These are phyloP conservation scores for Ceratocystis alfenasii DNA, from an alignment of 2,329 filamentous ascomycete species.

Conservation along the genomic window DNA sequence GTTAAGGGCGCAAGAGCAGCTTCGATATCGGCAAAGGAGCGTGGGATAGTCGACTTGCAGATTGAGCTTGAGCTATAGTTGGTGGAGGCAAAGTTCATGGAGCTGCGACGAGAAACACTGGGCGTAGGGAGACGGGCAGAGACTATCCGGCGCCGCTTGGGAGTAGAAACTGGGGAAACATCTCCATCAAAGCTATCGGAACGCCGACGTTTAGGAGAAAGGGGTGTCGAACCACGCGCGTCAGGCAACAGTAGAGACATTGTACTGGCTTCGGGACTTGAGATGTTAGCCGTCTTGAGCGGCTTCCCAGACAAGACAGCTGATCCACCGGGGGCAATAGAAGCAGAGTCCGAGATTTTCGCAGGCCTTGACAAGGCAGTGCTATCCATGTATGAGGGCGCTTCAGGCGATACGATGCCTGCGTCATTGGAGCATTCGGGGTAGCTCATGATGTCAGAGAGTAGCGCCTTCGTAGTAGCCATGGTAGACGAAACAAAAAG, in stretches of 20 bases:
- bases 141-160: constrained; percentile 17
- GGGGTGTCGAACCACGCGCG: constrained; percentile 1
- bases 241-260: constrained; percentile 9
- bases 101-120: constrained; percentile 19
- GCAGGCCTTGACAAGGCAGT: constrained; percentile 10
- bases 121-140: constrained; percentile 20
- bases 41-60: constrained; percentile 15
- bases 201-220: constrained; percentile 10
- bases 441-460: constrained; percentile 16
- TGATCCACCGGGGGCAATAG: not conserved
- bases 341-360: not conserved
- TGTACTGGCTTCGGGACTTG: constrained; percentile 18
- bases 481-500: not conserved
- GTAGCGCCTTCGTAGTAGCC: constrained; percentile 14
- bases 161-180: constrained; percentile 13
- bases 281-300: not conserved
- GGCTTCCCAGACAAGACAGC: not conserved
- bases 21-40: constrained; percentile 20
- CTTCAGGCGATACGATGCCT: not conserved
- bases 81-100: constrained; percentile 17
- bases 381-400: not conserved
- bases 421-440: not conserved
- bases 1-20: constrained; percentile 18
- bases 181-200: constrained; percentile 12
- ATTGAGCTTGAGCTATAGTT: not conserved